Conservation (phyloP, 208 protist species). For the Trypanosoma brucei region DNA sequence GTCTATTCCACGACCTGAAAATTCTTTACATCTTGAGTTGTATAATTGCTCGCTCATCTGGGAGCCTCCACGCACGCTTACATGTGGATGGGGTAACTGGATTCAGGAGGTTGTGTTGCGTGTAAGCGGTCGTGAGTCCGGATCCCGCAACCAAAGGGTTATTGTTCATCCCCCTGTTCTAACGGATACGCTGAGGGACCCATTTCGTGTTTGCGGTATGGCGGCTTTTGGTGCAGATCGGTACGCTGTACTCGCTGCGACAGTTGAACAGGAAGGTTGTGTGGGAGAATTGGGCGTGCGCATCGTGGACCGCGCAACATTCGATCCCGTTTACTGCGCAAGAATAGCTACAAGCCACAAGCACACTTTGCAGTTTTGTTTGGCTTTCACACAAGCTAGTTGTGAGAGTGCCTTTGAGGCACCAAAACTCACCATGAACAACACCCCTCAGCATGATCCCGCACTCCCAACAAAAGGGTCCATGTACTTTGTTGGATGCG, state of each 20-base stretch:
- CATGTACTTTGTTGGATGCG: conserved; percentile 51
- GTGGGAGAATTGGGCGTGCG: conserved; percentile 64
- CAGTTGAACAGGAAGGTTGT: conserved; percentile 35
- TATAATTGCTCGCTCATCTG: conserved; percentile 57
- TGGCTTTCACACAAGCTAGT: conserved; percentile 21
- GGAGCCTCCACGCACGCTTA: conserved; percentile 33
- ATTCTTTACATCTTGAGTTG: conserved; percentile 27
- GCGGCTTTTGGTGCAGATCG: conserved; percentile 45
- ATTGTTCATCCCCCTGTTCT: conserved; percentile 12
- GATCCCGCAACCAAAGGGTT: conserved; percentile 22
- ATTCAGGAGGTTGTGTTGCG: conserved; percentile 44
- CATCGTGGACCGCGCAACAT: conserved; percentile 47
- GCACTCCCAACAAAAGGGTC: conserved; percentile 2
- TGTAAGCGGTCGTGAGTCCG: conserved; percentile 7
- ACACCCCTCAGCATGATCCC: no score
- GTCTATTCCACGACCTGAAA: conserved; percentile 12
- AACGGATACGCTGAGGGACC: conserved; percentile 18
- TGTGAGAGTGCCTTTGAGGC: not conserved
- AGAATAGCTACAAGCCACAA: conserved; percentile 41
- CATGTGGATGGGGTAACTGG: conserved; percentile 68
- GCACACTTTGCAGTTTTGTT: conserved; percentile 61
- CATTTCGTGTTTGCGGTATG: conserved; percentile 62
- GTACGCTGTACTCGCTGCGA: conserved; percentile 48
- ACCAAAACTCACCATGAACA: no score
- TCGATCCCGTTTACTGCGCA: conserved; percentile 49